Evolutionary conservation across 2,329 filamentous ascomycete genomes (phyloP).

Genomic region (Chaetothyriales sp.): DNA sequence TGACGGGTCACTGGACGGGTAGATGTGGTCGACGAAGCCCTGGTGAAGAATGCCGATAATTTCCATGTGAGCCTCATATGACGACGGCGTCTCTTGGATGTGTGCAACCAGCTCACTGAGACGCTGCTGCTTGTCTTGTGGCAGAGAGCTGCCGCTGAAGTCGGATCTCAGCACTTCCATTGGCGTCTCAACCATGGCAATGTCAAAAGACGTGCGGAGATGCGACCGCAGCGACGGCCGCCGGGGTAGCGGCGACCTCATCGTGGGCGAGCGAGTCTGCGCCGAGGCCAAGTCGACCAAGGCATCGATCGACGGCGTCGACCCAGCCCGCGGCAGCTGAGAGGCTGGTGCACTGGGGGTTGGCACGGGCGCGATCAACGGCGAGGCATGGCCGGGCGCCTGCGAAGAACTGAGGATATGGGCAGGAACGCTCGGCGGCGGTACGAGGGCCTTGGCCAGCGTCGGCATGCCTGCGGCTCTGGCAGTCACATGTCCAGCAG

Average conservation of each 20-base stretch:
- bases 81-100: slow-evolving; percentile 33
- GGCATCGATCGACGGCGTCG: slow-evolving; percentile 36
- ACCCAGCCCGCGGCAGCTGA: slow-evolving; percentile 27
- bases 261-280: slow-evolving; percentile 32
- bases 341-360: slow-evolving; percentile 21
- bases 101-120: slow-evolving; percentile 29
- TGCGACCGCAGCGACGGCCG: slow-evolving; percentile 4
- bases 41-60: slow-evolving; percentile 35
- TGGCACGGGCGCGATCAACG: slow-evolving; percentile 26
- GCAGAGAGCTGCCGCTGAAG: slow-evolving; percentile 30
- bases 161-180: slow-evolving; percentile 27
- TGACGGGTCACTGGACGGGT: slow-evolving; percentile 29
- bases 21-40: slow-evolving; percentile 35
- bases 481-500: slow-evolving; percentile 22
- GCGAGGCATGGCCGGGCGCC: slow-evolving; percentile 26
- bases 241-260: slow-evolving; percentile 24
- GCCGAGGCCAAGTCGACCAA: slow-evolving; percentile 35
- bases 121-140: slow-evolving; percentile 27
- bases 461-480: slow-evolving; percentile 7
- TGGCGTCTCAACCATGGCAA: slow-evolving; percentile 32
- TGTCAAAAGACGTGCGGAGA: slow-evolving; percentile 31
- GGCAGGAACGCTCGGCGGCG: slow-evolving; percentile 17
- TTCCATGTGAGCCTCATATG: slow-evolving; percentile 33
- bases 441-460: slow-evolving; percentile 27
- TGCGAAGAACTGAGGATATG: slow-evolving; percentile 29